Base-by-base conservation (phyloP, 768 basidiomycete genomes). In the Podaxis sp. region DNA sequence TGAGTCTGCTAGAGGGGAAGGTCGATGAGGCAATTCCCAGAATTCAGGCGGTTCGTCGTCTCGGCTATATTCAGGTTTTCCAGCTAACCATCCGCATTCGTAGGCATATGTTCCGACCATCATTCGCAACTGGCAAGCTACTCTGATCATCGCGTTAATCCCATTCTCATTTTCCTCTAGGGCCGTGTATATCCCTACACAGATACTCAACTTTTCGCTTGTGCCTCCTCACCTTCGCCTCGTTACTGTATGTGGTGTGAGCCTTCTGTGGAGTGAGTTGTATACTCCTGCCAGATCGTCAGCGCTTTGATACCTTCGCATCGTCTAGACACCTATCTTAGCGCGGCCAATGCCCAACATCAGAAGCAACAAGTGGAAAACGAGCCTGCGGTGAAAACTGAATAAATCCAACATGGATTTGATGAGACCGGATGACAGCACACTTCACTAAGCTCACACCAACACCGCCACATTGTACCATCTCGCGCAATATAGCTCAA, bases 1-100 rank as follows among this genome's bases (percentile, higher is more conserved):
- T 94, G 89, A 87, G 89, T 38, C 70, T 90, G 46, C 70, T 95
- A 57, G 95, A 96, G 71, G 93, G 92, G 30, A 88, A 90, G 68
- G 81, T 78, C 0, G 61, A 77, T 6, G 80, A 82, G 76, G 74
- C 72, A 70, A 59, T 77, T 68, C 66, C 85, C 69, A 66, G 92
- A 77, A 67, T 82, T 12, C 66, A 77, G 63, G 69, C 77, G 72
- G 87, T 83, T 48, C 22, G 79, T 72, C 4, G 12, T 11, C 42
- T 9, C 28, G 52, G 3, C n/a, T 15, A 2, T 33, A n/a, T 17
- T 19, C 44, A 42, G 17, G 13, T 17, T 4, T 51, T 52, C 17
- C 8, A 3, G 8, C 33, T 19, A 39, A 33, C 17, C 36, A 13
- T 52, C 9, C 11, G 17, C 48, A 9, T 33, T 9, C 33, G 8